phyloP scores from a whole-genome alignment of 2,329 filamentous ascomycete genomes.

The Xylariaceae sp. region DNA sequence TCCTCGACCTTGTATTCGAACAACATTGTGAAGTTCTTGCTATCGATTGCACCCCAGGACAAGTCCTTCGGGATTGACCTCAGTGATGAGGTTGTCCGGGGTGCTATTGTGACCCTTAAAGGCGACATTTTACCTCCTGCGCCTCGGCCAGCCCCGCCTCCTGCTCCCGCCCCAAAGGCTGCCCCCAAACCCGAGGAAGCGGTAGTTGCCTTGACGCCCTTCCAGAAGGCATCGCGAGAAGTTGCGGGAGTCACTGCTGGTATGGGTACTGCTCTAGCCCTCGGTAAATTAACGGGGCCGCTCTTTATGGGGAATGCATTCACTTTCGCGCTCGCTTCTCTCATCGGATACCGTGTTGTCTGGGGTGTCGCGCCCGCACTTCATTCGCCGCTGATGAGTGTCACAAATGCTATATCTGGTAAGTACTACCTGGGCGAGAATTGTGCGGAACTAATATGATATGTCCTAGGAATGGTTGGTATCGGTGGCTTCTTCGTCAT shows the following conservation, averaged over 20 bases:
- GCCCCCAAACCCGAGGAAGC: constrained; percentile 57
- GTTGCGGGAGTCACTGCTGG: constrained; percentile 77
- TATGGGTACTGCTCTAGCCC: constrained; percentile 75
- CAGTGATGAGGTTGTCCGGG: constrained; percentile 83
- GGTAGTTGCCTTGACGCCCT: constrained; percentile 75
- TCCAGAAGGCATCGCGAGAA: constrained; percentile 79
- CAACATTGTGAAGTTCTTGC: constrained; percentile 87
- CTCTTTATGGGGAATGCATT: constrained; percentile 90
- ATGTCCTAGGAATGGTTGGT: constrained; percentile 75
- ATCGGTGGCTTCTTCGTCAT: constrained; percentile 89
- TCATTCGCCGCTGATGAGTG: constrained; percentile 89
- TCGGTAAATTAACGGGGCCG: constrained; percentile 82
- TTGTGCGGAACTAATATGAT: constrained; percentile 26
- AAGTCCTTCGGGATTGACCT: constrained; percentile 83
- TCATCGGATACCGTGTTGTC: constrained; percentile 87
- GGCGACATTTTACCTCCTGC: constrained; percentile 79
- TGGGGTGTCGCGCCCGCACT: constrained; percentile 86
- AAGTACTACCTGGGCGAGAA: constrained; percentile 7
- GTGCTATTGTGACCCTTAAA: constrained; percentile 81
- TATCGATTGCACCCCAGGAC: constrained; percentile 80
- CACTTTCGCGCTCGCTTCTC: constrained; percentile 80
- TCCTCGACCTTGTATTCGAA: constrained; percentile 91
- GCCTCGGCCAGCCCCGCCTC: constrained; percentile 68
- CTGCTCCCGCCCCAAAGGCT: constrained; percentile 54
- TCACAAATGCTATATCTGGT: constrained; percentile 90